A percentile compares a stretch with the other conserved stretches of the same genome.
Conservation (phyloP, 2,329 filamentous ascomycete species). For the Tympanopsis confertula region DNA sequence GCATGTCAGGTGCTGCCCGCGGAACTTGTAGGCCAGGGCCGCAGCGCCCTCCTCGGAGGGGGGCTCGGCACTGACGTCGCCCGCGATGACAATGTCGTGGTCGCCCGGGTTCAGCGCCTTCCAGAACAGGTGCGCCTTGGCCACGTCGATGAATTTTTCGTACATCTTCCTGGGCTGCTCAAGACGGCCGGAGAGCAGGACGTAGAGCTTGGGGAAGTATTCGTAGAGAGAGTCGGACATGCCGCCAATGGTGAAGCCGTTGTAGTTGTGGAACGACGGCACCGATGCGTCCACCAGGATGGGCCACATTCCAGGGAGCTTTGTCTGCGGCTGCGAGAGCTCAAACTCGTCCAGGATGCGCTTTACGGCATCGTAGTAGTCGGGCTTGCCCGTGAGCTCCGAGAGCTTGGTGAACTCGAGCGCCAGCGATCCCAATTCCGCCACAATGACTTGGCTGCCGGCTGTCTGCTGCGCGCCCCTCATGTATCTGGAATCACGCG, state of each 20-base stretch:
- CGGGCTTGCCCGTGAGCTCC: conserved; percentile 46
- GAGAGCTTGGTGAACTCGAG: conserved; percentile 55
- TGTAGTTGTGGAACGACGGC: conserved; percentile 41
- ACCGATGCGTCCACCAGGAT: conserved; percentile 35
- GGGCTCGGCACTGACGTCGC: conserved; percentile 14
- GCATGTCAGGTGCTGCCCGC: conserved; percentile 35
- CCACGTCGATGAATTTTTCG: conserved; percentile 21
- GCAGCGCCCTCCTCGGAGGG: conserved; percentile 7
- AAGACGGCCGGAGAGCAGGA: conserved; percentile 53
- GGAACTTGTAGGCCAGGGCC: conserved; percentile 1
- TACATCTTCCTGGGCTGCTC: conserved; percentile 29
- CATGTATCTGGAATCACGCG: conserved; percentile 40
- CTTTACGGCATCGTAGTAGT: conserved; percentile 50
- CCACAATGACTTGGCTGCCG: conserved; percentile 22
- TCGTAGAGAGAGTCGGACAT: conserved; percentile 48
- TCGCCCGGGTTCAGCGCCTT: conserved; percentile 19
- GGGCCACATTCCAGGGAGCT: conserved; percentile 53
- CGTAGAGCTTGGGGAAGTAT: conserved; percentile 56
- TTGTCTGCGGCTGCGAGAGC: conserved; percentile 36
- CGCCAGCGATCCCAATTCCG: conserved; percentile 44
- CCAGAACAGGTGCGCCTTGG: conserved; percentile 25
- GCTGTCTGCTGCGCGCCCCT: conserved; percentile 44
- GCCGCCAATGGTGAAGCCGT: conserved; percentile 42
- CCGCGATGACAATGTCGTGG: conserved; percentile 24
- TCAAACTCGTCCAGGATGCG: conserved; percentile 44